Evolutionary conservation across 805 yeast species (phyloP).

Genomic region (Candida verbasci): DNA sequence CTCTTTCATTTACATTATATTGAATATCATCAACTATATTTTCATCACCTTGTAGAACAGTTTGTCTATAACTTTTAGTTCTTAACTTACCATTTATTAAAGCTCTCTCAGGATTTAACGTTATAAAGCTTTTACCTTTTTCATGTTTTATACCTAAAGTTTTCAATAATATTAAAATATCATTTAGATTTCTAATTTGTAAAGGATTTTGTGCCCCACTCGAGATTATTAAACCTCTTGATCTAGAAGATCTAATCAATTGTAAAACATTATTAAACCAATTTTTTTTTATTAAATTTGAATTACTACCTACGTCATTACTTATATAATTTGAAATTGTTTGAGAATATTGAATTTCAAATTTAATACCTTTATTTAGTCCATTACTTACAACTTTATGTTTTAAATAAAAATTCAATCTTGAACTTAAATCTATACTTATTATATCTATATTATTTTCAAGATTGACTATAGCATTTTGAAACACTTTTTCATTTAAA

Average conservation of each 20-base stretch:
- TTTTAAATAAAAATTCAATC: constrained; percentile 72
- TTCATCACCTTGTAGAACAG: constrained; percentile 52
- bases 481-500: constrained; percentile 69
- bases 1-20: constrained; percentile 13
- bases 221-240: constrained; percentile 72
- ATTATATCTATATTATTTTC: constrained; percentile 67
- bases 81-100: constrained; percentile 73
- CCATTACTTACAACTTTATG: constrained; percentile 86
- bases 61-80: constrained; percentile 72
- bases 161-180: constrained; percentile 60
- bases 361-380: constrained; percentile 71
- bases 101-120: constrained; percentile 57
- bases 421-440: constrained; percentile 60
- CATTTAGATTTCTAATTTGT: constrained; percentile 62
- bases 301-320: constrained; percentile 11
- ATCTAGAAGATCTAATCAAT: constrained; percentile 75
- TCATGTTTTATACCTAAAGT: constrained; percentile 68
- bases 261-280: constrained; percentile 70
- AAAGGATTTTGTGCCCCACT: constrained; percentile 64
- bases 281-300: constrained; percentile 46
- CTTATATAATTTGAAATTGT: constrained; percentile 37
- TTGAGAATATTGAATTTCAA: constrained; percentile 71
- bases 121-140: constrained; percentile 56
- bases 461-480: constrained; percentile 65
- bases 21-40: constrained; percentile 21